A percentile compares a stretch with the other conserved stretches of the same genome.
Evolutionary conservation across 192 early-diverging fungal species (phyloP).

Genomic region (Dissophora ornata): DNA sequence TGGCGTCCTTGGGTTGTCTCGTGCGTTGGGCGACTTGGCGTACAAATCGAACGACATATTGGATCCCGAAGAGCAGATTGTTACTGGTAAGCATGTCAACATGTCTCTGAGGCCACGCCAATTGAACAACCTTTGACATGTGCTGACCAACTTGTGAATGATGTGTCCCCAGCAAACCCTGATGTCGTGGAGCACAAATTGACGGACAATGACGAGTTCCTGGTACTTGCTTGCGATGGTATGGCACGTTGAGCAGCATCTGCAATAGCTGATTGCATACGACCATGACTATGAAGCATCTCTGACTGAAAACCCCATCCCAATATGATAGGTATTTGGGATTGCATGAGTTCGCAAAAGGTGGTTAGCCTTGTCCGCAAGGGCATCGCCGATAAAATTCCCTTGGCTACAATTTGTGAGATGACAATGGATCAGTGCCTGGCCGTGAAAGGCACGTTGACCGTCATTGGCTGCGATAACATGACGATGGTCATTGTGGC

Average conservation of each 20-base stretch:
- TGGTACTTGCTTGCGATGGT: slow-evolving; percentile 98
- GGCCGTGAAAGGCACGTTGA: slow-evolving; percentile 86
- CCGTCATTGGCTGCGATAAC: slow-evolving; percentile 98
- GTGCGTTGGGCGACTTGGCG: slow-evolving; percentile 98
- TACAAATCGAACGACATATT: slow-evolving; percentile 91
- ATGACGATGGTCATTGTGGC: slow-evolving; percentile 97
- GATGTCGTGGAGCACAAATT: slow-evolving; percentile 76
- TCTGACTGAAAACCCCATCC: too few relatives aligned
- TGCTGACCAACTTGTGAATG: too few relatives aligned
- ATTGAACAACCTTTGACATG: too few relatives aligned
- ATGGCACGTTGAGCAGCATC: too few relatives aligned
- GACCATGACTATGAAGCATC: too few relatives aligned
- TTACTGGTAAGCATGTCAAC: slow-evolving; percentile 84
- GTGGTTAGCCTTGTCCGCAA: slow-evolving; percentile 87
- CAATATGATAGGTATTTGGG: slow-evolving; percentile 99
- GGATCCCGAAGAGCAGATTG: slow-evolving; percentile 89
- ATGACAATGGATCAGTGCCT: slow-evolving; percentile 93
- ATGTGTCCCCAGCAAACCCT: slow-evolving; percentile 83
- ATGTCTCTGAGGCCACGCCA: too few relatives aligned
- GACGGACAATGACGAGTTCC: slow-evolving; percentile 84
- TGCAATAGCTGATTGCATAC: too few relatives aligned
- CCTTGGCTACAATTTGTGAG: slow-evolving; percentile 82
- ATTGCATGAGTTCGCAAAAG: slow-evolving; percentile 94
- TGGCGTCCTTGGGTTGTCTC: slow-evolving; percentile 95
- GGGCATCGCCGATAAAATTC: slow-evolving; percentile 69